Percentiles rank a stretch among this genome's conserved stretches.
Conservation (phyloP, 73 alveolate genomes). For the Effrenium voratum region DNA sequence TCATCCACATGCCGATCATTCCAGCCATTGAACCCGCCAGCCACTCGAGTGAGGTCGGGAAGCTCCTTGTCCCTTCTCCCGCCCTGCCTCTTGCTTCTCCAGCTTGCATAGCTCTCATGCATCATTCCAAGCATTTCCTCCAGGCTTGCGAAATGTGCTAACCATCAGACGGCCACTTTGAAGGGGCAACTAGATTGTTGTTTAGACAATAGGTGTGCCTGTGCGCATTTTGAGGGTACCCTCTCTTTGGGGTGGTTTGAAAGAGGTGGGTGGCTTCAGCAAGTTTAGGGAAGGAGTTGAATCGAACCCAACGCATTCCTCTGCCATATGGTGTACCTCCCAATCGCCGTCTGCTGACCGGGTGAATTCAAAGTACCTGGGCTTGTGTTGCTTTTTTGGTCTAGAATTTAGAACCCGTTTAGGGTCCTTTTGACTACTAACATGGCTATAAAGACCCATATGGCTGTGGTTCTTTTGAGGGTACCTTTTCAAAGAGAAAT, state of each 20-base stretch:
- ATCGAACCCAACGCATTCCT: not conserved
- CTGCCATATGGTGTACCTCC: constrained; percentile 84
- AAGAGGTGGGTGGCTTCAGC: not conserved
- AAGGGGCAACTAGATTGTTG: too few species aligned
- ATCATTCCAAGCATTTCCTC: constrained; percentile 82
- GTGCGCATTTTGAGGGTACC: too few species aligned
- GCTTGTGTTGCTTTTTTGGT: too few species aligned
- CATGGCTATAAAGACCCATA: too few species aligned
- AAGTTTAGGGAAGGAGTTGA: not conserved
- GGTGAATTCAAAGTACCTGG: constrained; percentile 86
- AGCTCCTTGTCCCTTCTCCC: constrained; percentile 76
- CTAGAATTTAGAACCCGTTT: too few species aligned
- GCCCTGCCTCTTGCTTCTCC: constrained; percentile 65
- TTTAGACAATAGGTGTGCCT: too few species aligned
- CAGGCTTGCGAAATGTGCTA: too few species aligned
- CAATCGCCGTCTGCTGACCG: constrained; percentile 83
- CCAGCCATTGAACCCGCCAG: constrained; percentile 89
- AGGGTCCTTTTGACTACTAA: too few species aligned
- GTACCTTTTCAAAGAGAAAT: too few species aligned
- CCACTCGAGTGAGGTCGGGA: constrained; percentile 73
- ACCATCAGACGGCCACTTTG: too few species aligned
- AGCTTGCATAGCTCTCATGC: constrained; percentile 62
- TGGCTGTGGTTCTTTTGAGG: too few species aligned
- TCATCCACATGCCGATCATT: constrained; percentile 35
- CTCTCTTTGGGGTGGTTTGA: too few species aligned